phyloP scores from a whole-genome alignment of 345 rosid genomes.

The Toxicodendron radicans region DNA sequence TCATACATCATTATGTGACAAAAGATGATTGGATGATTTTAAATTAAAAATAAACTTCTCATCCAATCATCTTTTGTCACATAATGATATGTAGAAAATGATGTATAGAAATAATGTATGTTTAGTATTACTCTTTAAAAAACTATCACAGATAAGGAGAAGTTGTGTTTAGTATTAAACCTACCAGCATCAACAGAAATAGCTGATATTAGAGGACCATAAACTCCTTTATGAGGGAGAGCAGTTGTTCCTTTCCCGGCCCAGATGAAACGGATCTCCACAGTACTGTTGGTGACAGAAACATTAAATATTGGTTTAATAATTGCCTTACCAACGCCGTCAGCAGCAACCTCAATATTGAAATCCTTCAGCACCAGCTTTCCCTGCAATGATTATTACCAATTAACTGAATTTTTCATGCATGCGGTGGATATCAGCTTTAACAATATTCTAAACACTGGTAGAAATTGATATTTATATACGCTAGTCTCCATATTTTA shows the following conservation, averaged over 20 bases:
- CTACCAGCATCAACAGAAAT: conserved; percentile 43
- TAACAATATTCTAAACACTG: background rate
- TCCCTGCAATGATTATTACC: conserved; percentile 34
- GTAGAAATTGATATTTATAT: no score
- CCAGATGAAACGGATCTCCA: conserved; percentile 66
- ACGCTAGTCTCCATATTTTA: background rate
- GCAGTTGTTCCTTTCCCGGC: conserved; percentile 63
- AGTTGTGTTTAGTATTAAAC: background rate
- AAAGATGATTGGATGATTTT: no score
- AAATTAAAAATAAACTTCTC: no score
- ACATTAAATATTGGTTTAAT: conserved; percentile 26
- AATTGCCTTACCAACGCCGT: conserved; percentile 41
- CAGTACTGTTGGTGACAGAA: conserved; percentile 27
- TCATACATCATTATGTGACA: no score
- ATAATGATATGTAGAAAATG: no score
- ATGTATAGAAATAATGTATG: no score
- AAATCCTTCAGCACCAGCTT: conserved; percentile 51
- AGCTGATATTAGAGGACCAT: conserved; percentile 72
- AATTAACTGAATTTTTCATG: background rate
- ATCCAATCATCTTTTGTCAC: no score
- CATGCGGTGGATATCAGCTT: background rate
- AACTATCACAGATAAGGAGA: background rate
- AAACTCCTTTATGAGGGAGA: conserved; percentile 44
- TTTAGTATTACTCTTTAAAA: no score
- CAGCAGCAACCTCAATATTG: conserved; percentile 49